A percentile compares a stretch with the other conserved stretches of the same genome.
These are phyloP conservation scores for Trichoderma oligosporum DNA, from an alignment of 2,329 filamentous ascomycete genomes.

Conservation along the genomic window DNA sequence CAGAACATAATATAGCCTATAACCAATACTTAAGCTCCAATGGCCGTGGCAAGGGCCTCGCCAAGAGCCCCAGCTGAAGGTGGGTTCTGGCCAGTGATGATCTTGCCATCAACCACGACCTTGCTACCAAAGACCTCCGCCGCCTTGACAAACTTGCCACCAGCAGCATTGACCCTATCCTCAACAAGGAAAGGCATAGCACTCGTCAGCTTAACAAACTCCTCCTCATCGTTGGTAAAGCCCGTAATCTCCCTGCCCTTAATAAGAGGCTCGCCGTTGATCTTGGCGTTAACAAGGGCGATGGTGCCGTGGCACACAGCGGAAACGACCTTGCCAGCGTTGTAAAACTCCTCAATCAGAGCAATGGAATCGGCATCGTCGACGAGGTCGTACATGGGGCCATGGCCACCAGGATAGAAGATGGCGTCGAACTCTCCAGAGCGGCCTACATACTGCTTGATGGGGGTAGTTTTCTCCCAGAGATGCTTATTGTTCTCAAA, in stretches of 20 bases:
- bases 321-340: constrained; percentile 57
- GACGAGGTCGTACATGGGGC: constrained; percentile 65
- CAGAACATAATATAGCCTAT: background rate
- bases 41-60: constrained; percentile 47
- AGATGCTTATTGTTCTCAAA: constrained; percentile 51
- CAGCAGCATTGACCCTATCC: constrained; percentile 48
- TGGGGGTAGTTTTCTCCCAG: constrained; percentile 60
- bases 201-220: constrained; percentile 44
- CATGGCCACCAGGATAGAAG: constrained; percentile 57
- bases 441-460: constrained; percentile 54
- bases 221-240: constrained; percentile 58
- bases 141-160: constrained; percentile 56
- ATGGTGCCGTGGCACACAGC: constrained; percentile 68
- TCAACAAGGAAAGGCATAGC: constrained; percentile 60
- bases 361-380: constrained; percentile 53
- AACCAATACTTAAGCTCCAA: background rate
- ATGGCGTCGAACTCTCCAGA: constrained; percentile 60
- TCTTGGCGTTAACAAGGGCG: constrained; percentile 56
- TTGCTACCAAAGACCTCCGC: constrained; percentile 47
- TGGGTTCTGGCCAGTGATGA: constrained; percentile 59
- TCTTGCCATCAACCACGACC: constrained; percentile 47
- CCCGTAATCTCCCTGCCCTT: constrained; percentile 56
- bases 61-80: constrained; percentile 49
- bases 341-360: constrained; percentile 60
- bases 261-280: constrained; percentile 52